Percentiles rank a stretch among this genome's conserved stretches.
These are phyloP conservation scores for Metarhizium robertsii DNA, from an alignment of 2,329 filamentous ascomycete genomes.

Conservation along the genomic window DNA sequence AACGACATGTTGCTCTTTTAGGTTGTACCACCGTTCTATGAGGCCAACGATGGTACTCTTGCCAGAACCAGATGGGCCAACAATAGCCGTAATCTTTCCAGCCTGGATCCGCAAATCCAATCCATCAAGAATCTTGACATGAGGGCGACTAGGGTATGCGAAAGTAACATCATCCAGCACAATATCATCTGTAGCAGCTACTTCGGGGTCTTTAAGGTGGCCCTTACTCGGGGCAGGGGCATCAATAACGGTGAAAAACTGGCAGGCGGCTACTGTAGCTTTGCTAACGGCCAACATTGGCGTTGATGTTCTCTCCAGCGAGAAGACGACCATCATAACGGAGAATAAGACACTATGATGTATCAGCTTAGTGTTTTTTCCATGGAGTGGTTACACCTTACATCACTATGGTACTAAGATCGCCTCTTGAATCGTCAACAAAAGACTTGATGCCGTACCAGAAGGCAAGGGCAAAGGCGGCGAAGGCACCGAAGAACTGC, in stretches of 20 bases:
- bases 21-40: constrained; percentile 62
- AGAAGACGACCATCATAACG: constrained; percentile 48
- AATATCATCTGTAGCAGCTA: constrained; percentile 29
- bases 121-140: constrained; percentile 53
- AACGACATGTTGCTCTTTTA: constrained; percentile 43
- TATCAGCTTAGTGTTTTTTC: background rate
- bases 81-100: constrained; percentile 63
- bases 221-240: constrained; percentile 30
- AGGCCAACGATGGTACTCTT: constrained; percentile 68
- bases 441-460: constrained; percentile 51
- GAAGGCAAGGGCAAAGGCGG: constrained; percentile 48
- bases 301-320: constrained; percentile 46
- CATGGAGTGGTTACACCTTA: constrained; percentile 20
- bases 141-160: constrained; percentile 58
- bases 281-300: constrained; percentile 50
- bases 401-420: constrained; percentile 46
- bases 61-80: constrained; percentile 63
- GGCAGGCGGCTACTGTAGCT: constrained; percentile 46
- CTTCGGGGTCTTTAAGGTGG: constrained; percentile 25
- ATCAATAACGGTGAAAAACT: constrained; percentile 48
- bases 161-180: constrained; percentile 57
- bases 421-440: constrained; percentile 34
- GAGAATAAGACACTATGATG: constrained; percentile 39
- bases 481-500: constrained; percentile 44
- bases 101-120: constrained; percentile 49